phyloP scores from a whole-genome alignment of 139 green algal genomes.

The Eudorina sp. region DNA sequence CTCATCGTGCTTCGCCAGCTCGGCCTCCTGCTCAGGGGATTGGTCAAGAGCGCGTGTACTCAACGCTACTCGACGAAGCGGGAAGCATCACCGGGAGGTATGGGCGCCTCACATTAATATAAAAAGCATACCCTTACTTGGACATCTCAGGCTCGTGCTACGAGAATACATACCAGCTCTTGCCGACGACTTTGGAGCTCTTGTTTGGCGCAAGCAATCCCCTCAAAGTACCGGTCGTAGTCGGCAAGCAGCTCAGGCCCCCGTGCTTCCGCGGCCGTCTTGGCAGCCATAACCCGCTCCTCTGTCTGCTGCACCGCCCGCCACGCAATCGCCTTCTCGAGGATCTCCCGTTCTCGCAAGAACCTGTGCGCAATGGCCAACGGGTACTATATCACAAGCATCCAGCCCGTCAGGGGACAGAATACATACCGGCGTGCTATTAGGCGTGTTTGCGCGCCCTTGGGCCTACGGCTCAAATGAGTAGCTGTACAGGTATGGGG shows the following conservation, averaged over 20 bases:
- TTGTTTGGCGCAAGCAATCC: background rate
- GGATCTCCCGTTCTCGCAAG: conserved; percentile 17
- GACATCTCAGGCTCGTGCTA: background rate
- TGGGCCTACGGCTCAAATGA: too few relatives aligned
- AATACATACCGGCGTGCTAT: too few relatives aligned
- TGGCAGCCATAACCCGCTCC: background rate
- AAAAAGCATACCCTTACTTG: background rate
- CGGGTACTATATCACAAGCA: too few relatives aligned
- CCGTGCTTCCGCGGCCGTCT: background rate
- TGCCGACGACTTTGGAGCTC: background rate
- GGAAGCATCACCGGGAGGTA: too few relatives aligned
- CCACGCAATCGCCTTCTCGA: conserved; percentile 46
- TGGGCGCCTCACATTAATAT: background rate
- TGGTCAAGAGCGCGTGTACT: too few relatives aligned
- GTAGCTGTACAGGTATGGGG: too few relatives aligned
- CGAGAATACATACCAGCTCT: background rate
- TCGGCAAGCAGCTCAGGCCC: conserved; percentile 6
- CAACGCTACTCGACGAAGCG: too few relatives aligned
- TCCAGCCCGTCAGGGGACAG: too few relatives aligned
- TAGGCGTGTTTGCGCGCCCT: too few relatives aligned
- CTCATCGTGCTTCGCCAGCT: background rate
- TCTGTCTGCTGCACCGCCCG: conserved; percentile 25
- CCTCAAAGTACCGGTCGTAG: background rate
- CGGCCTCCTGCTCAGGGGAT: background rate
- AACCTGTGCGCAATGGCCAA: conserved; percentile 17